These are phyloP conservation scores for Aspergillus quadricinctus DNA, from an alignment of 2,329 filamentous ascomycete genomes.

Conservation along the genomic window DNA sequence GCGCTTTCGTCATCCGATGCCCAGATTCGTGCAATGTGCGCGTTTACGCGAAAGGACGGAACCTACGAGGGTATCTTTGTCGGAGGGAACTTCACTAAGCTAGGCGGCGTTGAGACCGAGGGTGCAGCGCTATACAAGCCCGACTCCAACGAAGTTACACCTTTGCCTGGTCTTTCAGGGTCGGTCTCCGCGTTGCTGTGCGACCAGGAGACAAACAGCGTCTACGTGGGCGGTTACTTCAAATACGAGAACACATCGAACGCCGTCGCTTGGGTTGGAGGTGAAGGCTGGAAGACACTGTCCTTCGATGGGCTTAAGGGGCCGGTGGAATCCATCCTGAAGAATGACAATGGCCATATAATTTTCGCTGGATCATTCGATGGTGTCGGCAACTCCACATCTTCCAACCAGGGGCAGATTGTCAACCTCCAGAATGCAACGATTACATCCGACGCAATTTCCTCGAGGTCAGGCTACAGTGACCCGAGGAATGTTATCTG, in stretches of 20 bases:
- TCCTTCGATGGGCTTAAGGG: slow-evolving; percentile 95
- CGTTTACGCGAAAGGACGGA: slow-evolving; percentile 64
- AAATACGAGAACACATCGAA: slow-evolving; percentile 77
- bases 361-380: slow-evolving; percentile 90
- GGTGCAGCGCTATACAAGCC: slow-evolving; percentile 80
- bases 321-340: slow-evolving; percentile 78
- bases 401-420: slow-evolving; percentile 61
- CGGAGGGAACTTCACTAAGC: slow-evolving; percentile 91
- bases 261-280: slow-evolving; percentile 73
- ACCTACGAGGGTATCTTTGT: slow-evolving; percentile 71
- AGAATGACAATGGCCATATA: slow-evolving; percentile 74
- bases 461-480: slow-evolving; percentile 62
- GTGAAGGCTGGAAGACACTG: slow-evolving; percentile 68
- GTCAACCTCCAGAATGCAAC: slow-evolving; percentile 80
- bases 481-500: slow-evolving; percentile 81
- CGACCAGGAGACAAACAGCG: slow-evolving; percentile 69
- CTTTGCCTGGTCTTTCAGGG: slow-evolving; percentile 77
- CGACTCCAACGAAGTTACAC: slow-evolving; percentile 62
- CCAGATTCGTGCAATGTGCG: slow-evolving; percentile 83
- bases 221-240: slow-evolving; percentile 90
- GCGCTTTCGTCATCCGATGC: slow-evolving; percentile 74
- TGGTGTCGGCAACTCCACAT: slow-evolving; percentile 73
- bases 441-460: slow-evolving; percentile 61
- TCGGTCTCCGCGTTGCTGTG: slow-evolving; percentile 79
- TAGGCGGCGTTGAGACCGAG: slow-evolving; percentile 70